Evolutionary conservation across 2,329 filamentous ascomycete species (phyloP), one percentile per base, ranked within the genome.

Genomic region (Colletotrichum eremochloae): DNA sequence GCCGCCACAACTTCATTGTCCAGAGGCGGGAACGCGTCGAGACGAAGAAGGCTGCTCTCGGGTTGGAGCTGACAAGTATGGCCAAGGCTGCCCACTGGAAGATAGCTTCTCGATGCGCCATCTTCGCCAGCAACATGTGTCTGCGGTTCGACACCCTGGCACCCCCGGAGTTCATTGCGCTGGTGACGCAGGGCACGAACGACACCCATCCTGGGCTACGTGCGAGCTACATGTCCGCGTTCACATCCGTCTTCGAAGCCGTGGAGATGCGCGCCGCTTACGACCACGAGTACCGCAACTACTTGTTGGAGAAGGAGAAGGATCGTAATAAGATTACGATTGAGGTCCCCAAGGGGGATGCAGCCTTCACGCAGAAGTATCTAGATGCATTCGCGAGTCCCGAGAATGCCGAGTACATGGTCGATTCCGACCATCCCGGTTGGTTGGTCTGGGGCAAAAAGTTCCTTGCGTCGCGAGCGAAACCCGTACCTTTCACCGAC

Each of bases 391-490:
- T 99, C 80, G 91, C 91, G 12, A 88, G 93, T 60, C 91, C 92
- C 7, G 91, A 84, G 15, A 77, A 91, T 42, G 92, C 94, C 0
- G 91, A 97, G 74, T 97, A 97, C 80, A 97, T 95, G 80, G 91
- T 98, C 57, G 96, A 99, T 79, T 89, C 91, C 67, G 96, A 98
- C 79, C 93, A 97, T 79, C 94, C 96, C 5, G 96, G 96, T 42
- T 99, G 97, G 97, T 87, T 99, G 24, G 95, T 97, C 0, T 99
- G 96, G 96, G 93, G 93, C 64, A 94, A 96, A 81, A 90, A 88
- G 42, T 96, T 98, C 86, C 91, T 91, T 18, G 96, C 92, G 0
- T 95, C 92, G 80, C 90, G 91, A 73, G 90, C 93, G 3, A 92
- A 93, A 64, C 90, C 95, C 75, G 84, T 80, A 82, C 91, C 81